These are phyloP conservation scores for Clonostachys rosea DNA, from an alignment of 2,329 filamentous ascomycete genomes.

Conservation along the genomic window DNA sequence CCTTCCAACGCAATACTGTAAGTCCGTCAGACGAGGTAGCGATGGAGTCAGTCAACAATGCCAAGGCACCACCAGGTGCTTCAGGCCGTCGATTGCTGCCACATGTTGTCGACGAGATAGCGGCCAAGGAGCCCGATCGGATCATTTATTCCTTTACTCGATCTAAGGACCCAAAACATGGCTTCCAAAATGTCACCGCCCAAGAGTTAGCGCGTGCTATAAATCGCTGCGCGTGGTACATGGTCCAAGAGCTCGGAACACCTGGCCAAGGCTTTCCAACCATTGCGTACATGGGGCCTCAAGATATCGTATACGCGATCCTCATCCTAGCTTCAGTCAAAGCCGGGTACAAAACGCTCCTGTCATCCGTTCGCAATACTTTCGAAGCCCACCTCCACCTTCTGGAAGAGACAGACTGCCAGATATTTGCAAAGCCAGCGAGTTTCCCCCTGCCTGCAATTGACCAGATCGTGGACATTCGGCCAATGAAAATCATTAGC, in stretches of 20 bases:
- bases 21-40: too few species aligned
- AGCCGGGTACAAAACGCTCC: conserved; percentile 30
- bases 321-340: conserved; percentile 32
- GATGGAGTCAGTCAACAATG: too few species aligned
- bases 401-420: conserved; percentile 16
- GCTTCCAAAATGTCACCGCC: conserved; percentile 19
- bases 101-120: conserved; percentile 13
- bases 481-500: conserved; percentile 11
- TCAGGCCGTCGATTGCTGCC: conserved; percentile 9
- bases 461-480: conserved; percentile 7
- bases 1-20: too few species aligned
- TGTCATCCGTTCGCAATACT: conserved; percentile 22
- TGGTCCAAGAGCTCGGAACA: conserved; percentile 18
- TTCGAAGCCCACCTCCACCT: conserved; percentile 17
- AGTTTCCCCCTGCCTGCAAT: conserved; percentile 12
- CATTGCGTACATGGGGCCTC: conserved; percentile 23
- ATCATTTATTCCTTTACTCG: conserved; percentile 29
- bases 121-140: conserved; percentile 16
- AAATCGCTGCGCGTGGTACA: conserved; percentile 19
- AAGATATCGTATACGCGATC: conserved; percentile 29
- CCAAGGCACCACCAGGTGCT: not conserved
- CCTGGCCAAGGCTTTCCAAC: conserved; percentile 20
- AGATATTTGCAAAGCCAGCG: conserved; percentile 11
- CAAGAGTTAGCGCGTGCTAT: conserved; percentile 17
- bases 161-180: conserved; percentile 12